Base-by-base conservation (phyloP, 1,139 yeast species). In the Nakaseomyces sp. region DNA sequence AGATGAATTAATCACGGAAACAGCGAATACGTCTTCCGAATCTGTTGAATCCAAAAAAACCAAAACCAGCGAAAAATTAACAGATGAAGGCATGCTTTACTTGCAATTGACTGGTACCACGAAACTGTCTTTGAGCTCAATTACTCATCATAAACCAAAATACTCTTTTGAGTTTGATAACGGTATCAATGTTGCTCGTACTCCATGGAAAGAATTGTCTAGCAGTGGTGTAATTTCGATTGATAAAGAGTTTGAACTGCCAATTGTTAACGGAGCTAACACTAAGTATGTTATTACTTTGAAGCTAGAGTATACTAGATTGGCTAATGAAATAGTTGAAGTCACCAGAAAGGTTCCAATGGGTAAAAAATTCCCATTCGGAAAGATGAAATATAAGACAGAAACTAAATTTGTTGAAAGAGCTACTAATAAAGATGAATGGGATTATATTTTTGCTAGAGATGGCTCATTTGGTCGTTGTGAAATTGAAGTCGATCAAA, bases 391-490 rank as follows among this genome's bases (percentile, higher is more conserved):
- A 49, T 66, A 57, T 45, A 59, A 47, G 37, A 54, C 58, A 20
- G 61, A 64, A n/a, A 77, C 81, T 46, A 74, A 67, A 50, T 76
- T 71, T 50, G 76, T 80, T 12, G 70, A 79, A 2, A 68, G 71
- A 49, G 71, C 74, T 30, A 60, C 68, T 2, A 68, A 65, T 2
- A 56, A 63, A 25, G 91, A 82, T 62, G 62, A 71, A 2, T 76
- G 88, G 79, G 70, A 69, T 28, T 61, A 66, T 38, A 68, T 74
- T 46, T 71, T 83, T 50, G 95, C 95, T 2, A 71, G 70, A 42
- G 96, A 89, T 65, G 97, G 97, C 1, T 83, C 95, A 9, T 87
- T 85, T 68, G 95, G 86, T 2, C 73, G 89, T 52, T 75, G 86
- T 47, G 78, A 79, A 52, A 69, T 89, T 45, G 75, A 74, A 41